phyloP scores from a whole-genome alignment of 1,284 basidiomycete species.

The Pseudozyma pruni region DNA sequence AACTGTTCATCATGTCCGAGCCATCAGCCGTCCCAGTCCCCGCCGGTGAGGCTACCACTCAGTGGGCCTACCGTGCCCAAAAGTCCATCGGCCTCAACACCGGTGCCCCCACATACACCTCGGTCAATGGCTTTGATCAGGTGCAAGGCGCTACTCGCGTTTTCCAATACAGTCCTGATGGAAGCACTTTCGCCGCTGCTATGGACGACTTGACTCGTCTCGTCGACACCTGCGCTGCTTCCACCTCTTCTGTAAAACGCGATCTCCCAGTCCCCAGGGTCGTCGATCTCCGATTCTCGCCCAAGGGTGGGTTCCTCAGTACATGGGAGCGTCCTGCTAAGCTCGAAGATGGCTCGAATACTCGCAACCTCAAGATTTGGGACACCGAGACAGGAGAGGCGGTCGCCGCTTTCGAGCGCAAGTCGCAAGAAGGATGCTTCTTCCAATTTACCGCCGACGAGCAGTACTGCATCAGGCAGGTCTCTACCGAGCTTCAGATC shows the following conservation, averaged over 20 bases:
- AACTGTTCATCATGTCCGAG: conserved; percentile 35
- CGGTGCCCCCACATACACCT: conserved; percentile 80
- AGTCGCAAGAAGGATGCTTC: conserved; percentile 77
- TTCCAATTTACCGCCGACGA: conserved; percentile 92
- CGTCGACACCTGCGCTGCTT: conserved; percentile 71
- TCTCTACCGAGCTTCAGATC: conserved; percentile 86
- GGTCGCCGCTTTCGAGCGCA: conserved; percentile 83
- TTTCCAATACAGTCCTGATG: conserved; percentile 86
- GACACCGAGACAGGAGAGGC: conserved; percentile 82
- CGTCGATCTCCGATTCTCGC: conserved; percentile 88
- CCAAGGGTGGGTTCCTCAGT: conserved; percentile 87
- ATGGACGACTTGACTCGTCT: conserved; percentile 81
- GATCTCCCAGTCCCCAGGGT: conserved; percentile 74
- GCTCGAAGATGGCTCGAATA: conserved; percentile 78
- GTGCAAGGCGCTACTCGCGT: conserved; percentile 78
- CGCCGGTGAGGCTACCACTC: conserved; percentile 44
- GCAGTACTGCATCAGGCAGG: conserved; percentile 84
- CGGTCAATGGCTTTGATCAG: conserved; percentile 75
- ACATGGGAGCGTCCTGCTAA: conserved; percentile 89
- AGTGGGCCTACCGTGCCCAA: conserved; percentile 79
- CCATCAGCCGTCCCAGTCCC: conserved; percentile 36
- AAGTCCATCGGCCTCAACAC: conserved; percentile 87
- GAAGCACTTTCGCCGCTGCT: conserved; percentile 85
- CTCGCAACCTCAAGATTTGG: conserved; percentile 88
- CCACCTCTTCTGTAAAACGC: conserved; percentile 47